Evolutionary conservation across 192 early-diverging fungal species (phyloP).

Genomic region (Linnemannia schmuckeri): DNA sequence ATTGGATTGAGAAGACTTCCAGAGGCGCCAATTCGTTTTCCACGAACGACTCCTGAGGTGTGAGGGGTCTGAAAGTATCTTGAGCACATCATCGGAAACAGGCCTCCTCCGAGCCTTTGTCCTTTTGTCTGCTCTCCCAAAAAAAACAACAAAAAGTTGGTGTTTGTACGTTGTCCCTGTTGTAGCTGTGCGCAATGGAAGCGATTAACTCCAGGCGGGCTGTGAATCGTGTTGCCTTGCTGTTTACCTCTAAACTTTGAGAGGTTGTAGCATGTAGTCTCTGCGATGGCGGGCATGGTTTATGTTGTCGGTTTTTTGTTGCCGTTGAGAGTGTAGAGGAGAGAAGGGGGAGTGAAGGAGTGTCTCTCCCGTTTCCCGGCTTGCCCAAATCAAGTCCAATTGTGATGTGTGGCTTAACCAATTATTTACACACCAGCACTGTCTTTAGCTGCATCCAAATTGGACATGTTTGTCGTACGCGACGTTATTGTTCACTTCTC

Average conservation of each 20-base stretch:
- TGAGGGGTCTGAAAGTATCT: not conserved
- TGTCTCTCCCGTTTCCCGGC: not conserved
- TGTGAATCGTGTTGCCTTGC: not conserved
- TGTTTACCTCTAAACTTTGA: constrained; percentile 71
- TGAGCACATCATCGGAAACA: not conserved
- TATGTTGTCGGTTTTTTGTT: not conserved
- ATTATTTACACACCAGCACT: not conserved
- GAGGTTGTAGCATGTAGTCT: constrained; percentile 74
- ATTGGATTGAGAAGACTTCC: not conserved
- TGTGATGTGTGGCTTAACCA: not conserved
- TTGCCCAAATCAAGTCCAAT: not conserved
- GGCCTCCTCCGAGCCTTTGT: not conserved
- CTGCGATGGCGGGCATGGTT: constrained; percentile 58
- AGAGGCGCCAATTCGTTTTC: not conserved
- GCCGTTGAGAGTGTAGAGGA: not conserved
- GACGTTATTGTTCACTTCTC: not conserved
- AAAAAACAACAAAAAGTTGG: not conserved
- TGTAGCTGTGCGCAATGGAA: too few species aligned
- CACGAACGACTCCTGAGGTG: not conserved
- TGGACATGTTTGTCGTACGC: not conserved
- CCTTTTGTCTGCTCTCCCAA: not conserved
- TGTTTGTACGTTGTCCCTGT: not conserved
- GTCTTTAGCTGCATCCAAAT: not conserved
- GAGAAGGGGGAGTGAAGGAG: not conserved
- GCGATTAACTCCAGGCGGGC: too few species aligned